These are phyloP conservation scores for Eutrema salsugineum DNA, from an alignment of 441 rosid species.

Conservation along the genomic window DNA sequence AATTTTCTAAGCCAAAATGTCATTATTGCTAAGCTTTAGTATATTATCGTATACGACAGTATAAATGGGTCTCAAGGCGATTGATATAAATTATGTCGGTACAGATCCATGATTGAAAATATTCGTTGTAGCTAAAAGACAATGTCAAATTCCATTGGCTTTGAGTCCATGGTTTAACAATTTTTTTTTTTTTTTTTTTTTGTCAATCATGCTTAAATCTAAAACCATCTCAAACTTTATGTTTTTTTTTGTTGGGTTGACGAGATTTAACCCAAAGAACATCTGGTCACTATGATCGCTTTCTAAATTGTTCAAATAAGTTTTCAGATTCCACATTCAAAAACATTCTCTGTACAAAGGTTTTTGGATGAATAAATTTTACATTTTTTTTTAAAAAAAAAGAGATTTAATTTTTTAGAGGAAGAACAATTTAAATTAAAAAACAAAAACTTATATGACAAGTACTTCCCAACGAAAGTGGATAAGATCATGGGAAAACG, in stretches of 20 bases:
- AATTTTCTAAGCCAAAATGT: neutral
- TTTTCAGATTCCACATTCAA: too few relatives aligned
- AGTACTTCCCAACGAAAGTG: neutral
- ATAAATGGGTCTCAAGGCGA: neutral
- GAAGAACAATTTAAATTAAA: neutral
- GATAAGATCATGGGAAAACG: neutral
- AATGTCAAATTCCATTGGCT: neutral
- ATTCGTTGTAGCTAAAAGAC: neutral
- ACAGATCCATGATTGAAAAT: neutral
- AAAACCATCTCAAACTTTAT: neutral
- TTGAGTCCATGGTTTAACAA: neutral
- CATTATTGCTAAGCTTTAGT: neutral
- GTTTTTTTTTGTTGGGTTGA: neutral
- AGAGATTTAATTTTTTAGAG: neutral
- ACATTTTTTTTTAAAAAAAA: too few relatives aligned
- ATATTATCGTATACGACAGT: neutral
- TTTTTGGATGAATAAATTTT: too few relatives aligned
- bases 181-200: too few relatives aligned
- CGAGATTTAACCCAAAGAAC: too few relatives aligned
- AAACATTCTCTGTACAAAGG: too few relatives aligned
- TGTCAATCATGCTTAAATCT: too few relatives aligned
- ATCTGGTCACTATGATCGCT: too few relatives aligned
- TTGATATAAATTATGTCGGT: neutral
- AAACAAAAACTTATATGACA: neutral
- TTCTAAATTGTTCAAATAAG: too few relatives aligned